Evolutionary conservation across 768 basidiomycete genomes (phyloP).

Genomic region (Tricholoma sp.): DNA sequence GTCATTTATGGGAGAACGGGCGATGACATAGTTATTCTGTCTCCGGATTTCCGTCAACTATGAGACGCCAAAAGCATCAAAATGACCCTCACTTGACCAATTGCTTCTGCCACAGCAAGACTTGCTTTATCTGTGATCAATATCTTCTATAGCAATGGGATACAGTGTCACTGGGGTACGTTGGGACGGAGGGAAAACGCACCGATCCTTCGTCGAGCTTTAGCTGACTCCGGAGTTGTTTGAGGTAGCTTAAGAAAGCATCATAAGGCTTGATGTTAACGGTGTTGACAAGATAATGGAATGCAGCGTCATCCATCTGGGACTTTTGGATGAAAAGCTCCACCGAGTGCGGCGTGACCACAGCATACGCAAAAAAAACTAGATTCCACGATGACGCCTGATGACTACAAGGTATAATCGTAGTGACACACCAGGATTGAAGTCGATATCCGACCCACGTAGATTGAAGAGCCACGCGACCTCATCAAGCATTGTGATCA

Average conservation of each 20-base stretch:
- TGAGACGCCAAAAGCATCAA: background rate
- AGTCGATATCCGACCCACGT: conserved; percentile 88
- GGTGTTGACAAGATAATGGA: conserved; percentile 44
- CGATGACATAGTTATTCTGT: conserved; percentile 56
- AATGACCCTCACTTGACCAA: conserved; percentile 53
- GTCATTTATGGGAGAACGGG: conserved; percentile 71
- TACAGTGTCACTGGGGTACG: background rate
- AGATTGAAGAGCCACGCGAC: conserved; percentile 94
- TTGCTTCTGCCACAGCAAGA: conserved; percentile 74
- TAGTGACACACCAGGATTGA: conserved; percentile 50
- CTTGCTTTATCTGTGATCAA: conserved; percentile 75
- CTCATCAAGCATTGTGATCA: conserved; percentile 90
- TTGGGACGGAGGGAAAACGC: conserved; percentile 3
- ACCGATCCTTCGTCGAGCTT: conserved; percentile 30
- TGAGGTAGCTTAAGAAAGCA: conserved; percentile 59
- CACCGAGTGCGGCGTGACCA: conserved; percentile 56
- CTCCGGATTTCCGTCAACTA: background rate
- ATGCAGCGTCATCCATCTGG: conserved; percentile 39
- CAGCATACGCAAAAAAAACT: conserved; percentile 93
- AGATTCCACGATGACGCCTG: background rate
- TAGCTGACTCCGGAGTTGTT: conserved; percentile 35
- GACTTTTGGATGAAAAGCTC: conserved; percentile 66
- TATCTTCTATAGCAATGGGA: conserved; percentile 50
- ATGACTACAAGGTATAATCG: background rate
- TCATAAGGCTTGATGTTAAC: conserved; percentile 72